Evolutionary conservation across 164 flowering plant species (phyloP).

Genomic region (Dillenia turbinata): DNA sequence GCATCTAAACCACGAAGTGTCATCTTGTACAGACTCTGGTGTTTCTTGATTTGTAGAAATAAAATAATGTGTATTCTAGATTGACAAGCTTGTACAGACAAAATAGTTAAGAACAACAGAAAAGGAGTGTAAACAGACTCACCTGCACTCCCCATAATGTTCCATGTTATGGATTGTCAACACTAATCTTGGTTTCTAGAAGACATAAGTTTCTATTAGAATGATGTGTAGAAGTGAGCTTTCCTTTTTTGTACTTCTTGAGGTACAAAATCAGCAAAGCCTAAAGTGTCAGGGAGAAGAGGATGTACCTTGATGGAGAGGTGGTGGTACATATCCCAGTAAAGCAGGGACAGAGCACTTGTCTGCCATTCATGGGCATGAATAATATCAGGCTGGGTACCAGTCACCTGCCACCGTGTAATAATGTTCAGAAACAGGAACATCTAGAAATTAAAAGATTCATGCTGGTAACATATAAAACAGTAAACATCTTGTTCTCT

Average conservation of each 20-base stretch:
- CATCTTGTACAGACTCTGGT: too few relatives aligned
- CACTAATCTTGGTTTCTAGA: conserved; percentile 59
- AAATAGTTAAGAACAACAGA: too few relatives aligned
- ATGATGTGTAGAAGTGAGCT: too few relatives aligned
- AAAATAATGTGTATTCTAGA: too few relatives aligned
- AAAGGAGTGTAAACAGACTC: neutral
- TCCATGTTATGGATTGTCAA: conserved; percentile 76
- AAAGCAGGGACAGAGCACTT: conserved; percentile 56
- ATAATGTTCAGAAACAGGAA: conserved; percentile 1
- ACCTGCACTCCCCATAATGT: conserved; percentile 76
- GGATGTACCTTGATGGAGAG: conserved; percentile 48
- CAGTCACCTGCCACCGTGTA: conserved; percentile 40
- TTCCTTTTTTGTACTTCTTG: neutral
- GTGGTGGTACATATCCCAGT: conserved; percentile 65
- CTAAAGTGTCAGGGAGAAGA: neutral
- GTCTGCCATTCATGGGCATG: conserved; percentile 79
- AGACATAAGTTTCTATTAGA: neutral
- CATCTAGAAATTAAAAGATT: neutral
- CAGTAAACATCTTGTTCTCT: too few relatives aligned
- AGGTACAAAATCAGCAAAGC: neutral
- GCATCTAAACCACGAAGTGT: too few relatives aligned
- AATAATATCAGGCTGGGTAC: conserved; percentile 57
- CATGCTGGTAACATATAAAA: neutral
- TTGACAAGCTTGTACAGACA: too few relatives aligned
- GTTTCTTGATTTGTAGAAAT: too few relatives aligned